Base-by-base conservation (phyloP, 148 eudicot species). In the Cornus controversa region DNA sequence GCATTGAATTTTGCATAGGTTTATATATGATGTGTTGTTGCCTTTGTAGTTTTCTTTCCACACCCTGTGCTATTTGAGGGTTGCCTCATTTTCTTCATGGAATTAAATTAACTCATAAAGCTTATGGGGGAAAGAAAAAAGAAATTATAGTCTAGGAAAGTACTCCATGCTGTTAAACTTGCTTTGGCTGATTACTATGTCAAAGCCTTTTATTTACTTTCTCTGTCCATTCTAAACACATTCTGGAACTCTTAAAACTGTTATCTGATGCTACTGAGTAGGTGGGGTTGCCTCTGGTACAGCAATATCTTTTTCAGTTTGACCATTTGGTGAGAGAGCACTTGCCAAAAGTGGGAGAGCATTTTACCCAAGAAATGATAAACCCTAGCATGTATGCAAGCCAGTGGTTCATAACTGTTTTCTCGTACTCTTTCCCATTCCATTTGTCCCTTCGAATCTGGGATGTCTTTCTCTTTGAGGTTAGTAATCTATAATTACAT, bases 321-420 rank as follows among this genome's bases (percentile, higher is more conserved):
- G 99, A 96, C 45, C 89, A 78, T 74, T 85, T 96, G 88, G 93
- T 96, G 86, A 88, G 83, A 74, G 97, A 93, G 80, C 79, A 82
- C 31, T 60, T 93, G 78, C 99, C 98, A 16, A 90, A 92, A 86
- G 89, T 96, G 13, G 99, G 99, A 66, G 95, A 93, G 75, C 99
- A 96, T 89, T 96, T 96, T 77, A 31, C 34, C 2, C 34, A 31
- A 31, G 34, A 31, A 31, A 31, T 31, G 34, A 31, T 31, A 31
- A 31, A 82, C 78, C 99, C 99, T 71, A 96, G 98, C 87, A 96
- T 96, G 99, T 96, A 96, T 75, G 99, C 92, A 40, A 96, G 99
- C 86, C 99, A 96, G 81, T 96, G 99, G 99, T 96, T 96, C 87
- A 93, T 96, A 64, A 96, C 99, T 5, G 97, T 96, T 67, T 96